phyloP scores from a whole-genome alignment of 805 yeast species.

The Pichia kluyveri region DNA sequence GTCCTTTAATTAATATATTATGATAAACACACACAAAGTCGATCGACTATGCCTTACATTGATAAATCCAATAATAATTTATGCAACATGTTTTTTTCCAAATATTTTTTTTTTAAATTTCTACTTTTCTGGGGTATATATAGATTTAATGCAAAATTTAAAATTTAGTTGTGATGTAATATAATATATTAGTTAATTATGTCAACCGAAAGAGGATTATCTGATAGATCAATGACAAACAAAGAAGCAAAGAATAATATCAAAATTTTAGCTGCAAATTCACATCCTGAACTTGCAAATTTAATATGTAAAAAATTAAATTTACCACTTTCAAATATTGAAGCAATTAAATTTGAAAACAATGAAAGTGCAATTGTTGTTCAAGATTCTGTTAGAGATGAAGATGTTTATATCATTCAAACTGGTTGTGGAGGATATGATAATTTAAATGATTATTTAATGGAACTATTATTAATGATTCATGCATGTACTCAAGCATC shows the following conservation, averaged over 20 bases:
- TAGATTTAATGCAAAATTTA: too few species aligned
- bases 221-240: conserved; percentile 20
- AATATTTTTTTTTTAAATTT: too few species aligned
- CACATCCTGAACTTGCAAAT: conserved; percentile 79
- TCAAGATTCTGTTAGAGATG: conserved; percentile 85
- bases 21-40: too few species aligned
- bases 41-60: too few species aligned
- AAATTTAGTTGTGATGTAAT: too few species aligned
- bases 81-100: too few species aligned
- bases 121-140: too few species aligned
- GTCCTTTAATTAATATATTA: too few species aligned
- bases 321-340: conserved; percentile 60
- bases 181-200: not conserved
- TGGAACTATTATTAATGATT: conserved; percentile 83
- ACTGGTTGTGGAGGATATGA: conserved; percentile 80
- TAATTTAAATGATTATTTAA: conserved; percentile 68
- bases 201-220: not conserved
- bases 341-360: conserved; percentile 79
- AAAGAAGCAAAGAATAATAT: conserved; percentile 34
- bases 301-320: conserved; percentile 60
- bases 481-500: conserved; percentile 96
- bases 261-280: conserved; percentile 51
- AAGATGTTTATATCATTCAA: conserved; percentile 78
- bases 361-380: conserved; percentile 83
- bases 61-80: too few species aligned